These are phyloP conservation scores for Pleurotus sapidus DNA, from an alignment of 768 basidiomycete genomes.

Conservation along the genomic window DNA sequence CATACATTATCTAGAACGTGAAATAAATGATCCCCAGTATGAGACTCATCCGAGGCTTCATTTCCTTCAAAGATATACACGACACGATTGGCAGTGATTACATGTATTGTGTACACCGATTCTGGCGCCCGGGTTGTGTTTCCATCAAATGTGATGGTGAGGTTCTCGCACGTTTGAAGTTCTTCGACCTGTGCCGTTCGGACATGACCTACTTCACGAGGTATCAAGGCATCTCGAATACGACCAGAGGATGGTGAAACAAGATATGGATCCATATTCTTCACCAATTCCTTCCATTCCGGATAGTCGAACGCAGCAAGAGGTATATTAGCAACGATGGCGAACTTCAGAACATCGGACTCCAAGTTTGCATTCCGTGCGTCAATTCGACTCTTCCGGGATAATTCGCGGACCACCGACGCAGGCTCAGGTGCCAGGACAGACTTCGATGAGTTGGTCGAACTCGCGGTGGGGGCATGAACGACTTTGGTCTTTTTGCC, in stretches of 20 bases:
- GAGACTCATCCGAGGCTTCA: conserved; percentile 16
- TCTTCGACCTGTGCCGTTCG: neutral
- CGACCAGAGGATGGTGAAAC: neutral
- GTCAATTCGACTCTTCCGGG: neutral
- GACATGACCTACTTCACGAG: conserved; percentile 12
- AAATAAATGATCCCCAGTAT: conserved; percentile 14
- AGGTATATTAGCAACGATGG: neutral
- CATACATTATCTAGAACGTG: conserved; percentile 10
- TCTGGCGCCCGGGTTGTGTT: conserved; percentile 13
- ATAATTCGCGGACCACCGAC: no score
- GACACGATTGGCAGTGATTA: conserved; percentile 9
- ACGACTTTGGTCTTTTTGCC: neutral
- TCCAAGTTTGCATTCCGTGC: neutral
- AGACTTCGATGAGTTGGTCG: no score
- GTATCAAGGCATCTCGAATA: neutral
- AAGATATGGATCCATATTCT: neutral
- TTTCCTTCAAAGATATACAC: conserved; percentile 17
- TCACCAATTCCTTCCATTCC: neutral
- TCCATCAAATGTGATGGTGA: conserved; percentile 19
- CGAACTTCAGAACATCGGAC: neutral
- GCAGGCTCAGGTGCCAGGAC: no score
- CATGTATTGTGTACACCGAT: conserved; percentile 19
- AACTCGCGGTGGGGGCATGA: no score
- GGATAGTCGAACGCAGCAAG: neutral
- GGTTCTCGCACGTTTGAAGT: conserved; percentile 1